Conservation (phyloP, 257 asterid genomes). For the Nicotiana paniculata region DNA sequence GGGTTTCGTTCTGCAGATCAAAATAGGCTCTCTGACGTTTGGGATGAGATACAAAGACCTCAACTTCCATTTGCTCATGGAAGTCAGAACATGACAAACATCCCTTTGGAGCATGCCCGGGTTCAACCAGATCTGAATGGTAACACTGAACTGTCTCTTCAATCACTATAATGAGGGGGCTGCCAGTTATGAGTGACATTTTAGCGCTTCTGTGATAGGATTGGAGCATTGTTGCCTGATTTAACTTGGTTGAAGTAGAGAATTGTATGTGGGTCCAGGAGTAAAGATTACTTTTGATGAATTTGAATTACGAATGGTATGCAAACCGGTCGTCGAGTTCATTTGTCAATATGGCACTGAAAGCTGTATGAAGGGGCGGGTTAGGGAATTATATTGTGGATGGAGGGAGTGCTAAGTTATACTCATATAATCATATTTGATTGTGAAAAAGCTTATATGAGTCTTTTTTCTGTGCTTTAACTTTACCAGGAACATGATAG, state of each 20-base stretch:
- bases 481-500: not conserved
- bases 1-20: conserved; percentile 79
- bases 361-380: not conserved
- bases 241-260: too few relatives aligned
- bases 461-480: not conserved
- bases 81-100: conserved; percentile 41
- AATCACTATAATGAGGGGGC: not conserved
- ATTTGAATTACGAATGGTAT: not conserved
- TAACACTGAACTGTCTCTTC: conserved; percentile 23
- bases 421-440: not conserved
- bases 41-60: conserved; percentile 88
- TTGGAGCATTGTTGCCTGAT: too few relatives aligned
- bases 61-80: conserved; percentile 49
- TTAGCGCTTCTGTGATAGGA: too few relatives aligned
- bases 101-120: conserved; percentile 49
- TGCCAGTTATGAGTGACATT: too few relatives aligned
- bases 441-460: not conserved
- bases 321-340: not conserved
- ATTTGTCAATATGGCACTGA: not conserved
- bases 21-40: conserved; percentile 69
- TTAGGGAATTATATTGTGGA: not conserved
- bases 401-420: not conserved
- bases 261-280: too few relatives aligned
- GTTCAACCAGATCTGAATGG: conserved; percentile 66
- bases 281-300: not conserved